phyloP scores from a whole-genome alignment of 495 filamentous ascomycete species.

The Hyaloscypha hepaticicola region DNA sequence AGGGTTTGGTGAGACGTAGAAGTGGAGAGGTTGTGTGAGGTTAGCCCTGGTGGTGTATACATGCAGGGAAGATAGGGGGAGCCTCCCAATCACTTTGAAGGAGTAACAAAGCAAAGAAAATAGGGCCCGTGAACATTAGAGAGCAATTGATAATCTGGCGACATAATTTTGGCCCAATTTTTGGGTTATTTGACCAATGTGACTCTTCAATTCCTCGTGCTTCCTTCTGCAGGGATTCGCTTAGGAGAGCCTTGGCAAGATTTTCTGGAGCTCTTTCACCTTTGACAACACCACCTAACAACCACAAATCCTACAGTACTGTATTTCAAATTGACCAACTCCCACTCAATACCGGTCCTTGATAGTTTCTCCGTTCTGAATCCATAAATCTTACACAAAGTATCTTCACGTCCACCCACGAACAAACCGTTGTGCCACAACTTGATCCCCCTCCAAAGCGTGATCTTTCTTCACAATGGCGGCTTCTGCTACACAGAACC shows the following conservation, averaged over 20 bases:
- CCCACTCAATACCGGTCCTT: neutral
- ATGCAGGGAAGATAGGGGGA: no score
- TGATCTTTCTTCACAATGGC: constrained; percentile 41
- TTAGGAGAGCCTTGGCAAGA: neutral
- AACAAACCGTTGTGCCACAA: neutral
- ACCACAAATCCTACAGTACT: neutral
- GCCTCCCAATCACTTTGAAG: no score
- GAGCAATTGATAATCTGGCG: neutral
- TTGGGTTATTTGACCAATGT: neutral
- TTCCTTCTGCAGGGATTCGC: neutral
- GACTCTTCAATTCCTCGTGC: neutral
- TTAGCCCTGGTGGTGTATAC: no score
- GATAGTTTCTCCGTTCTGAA: neutral
- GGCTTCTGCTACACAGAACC: constrained; percentile 51
- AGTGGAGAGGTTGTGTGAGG: no score
- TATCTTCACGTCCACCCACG: neutral
- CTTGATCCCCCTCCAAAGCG: constrained; percentile 6
- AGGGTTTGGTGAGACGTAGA: no score
- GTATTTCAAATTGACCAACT: neutral
- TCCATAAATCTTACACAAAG: neutral
- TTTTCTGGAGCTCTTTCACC: neutral
- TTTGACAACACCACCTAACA: neutral
- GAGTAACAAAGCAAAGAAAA: neutral
- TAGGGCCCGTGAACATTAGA: neutral
- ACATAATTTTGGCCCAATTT: neutral